Percentiles rank a stretch among this genome's conserved stretches.
phyloP scores from a whole-genome alignment of 1,284 basidiomycete species.

The Malassezia dermatis region DNA sequence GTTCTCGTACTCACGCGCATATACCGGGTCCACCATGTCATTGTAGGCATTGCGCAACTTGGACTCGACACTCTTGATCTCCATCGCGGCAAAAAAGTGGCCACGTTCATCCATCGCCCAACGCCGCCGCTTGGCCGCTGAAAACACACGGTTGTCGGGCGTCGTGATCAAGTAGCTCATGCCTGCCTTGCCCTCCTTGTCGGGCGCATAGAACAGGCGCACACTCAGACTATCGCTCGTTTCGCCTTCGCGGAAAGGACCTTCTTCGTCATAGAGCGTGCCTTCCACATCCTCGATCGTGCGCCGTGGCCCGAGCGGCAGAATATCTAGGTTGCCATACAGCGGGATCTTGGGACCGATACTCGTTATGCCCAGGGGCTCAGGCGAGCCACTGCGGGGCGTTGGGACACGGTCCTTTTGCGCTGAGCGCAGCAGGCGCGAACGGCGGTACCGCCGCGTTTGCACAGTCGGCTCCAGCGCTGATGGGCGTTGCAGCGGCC shows the following conservation, averaged over 20 bases:
- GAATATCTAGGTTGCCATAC: constrained; percentile 11
- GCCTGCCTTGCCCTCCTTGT: background rate
- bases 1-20: constrained; percentile 25
- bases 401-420: background rate
- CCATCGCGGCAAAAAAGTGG: constrained; percentile 45
- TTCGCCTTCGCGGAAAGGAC: constrained; percentile 40
- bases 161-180: constrained; percentile 43
- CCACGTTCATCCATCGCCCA: constrained; percentile 45
- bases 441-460: constrained; percentile 6
- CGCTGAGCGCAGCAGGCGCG: constrained; percentile 4
- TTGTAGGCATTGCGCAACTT: constrained; percentile 28
- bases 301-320: constrained; percentile 27
- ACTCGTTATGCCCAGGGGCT: background rate
- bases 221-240: constrained; percentile 43
- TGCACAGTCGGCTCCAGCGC: background rate
- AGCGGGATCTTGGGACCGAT: constrained; percentile 2
- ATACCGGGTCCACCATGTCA: constrained; percentile 19
- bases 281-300: constrained; percentile 36
- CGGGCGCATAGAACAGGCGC: constrained; percentile 27
- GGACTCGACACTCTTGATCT: constrained; percentile 43
- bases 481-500: background rate
- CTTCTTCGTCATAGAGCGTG: constrained; percentile 41
- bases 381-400: background rate
- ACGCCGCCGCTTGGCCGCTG: constrained; percentile 39
- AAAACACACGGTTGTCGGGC: constrained; percentile 45